Evolutionary conservation across 192 early-diverging fungal species (phyloP).

Genomic region (Phycomyces blakesleeanus): DNA sequence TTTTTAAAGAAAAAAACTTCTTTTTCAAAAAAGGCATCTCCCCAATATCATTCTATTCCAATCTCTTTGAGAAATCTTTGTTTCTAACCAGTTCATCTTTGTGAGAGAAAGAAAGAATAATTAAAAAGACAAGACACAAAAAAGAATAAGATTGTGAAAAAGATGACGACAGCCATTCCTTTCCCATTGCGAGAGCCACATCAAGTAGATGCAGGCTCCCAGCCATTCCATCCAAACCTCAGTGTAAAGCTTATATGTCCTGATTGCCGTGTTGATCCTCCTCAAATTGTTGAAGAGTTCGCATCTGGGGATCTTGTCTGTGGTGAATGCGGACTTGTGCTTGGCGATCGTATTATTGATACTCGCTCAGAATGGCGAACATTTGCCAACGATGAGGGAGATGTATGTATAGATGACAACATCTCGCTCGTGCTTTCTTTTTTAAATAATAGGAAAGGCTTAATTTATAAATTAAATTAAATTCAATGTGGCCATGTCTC

Average conservation of each 20-base stretch:
- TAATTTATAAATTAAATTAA: background rate
- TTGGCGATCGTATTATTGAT: conserved; percentile 87
- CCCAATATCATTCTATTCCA: no score
- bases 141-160: no score
- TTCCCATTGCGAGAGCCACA: conserved; percentile 19
- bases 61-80: no score
- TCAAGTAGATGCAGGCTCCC: background rate
- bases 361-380: conserved; percentile 97
- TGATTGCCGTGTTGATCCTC: conserved; percentile 73
- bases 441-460: background rate
- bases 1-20: no score
- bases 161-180: conserved; percentile 2
- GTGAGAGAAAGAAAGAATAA: no score
- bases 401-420: conserved; percentile 34
- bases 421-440: no score
- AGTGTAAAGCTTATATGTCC: conserved; percentile 62
- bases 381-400: conserved; percentile 85
- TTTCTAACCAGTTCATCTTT: no score
- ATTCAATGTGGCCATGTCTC: background rate
- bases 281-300: conserved; percentile 91
- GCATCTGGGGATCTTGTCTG: conserved; percentile 86
- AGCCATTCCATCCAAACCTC: conserved; percentile 41
- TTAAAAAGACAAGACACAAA: no score
- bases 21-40: no score
- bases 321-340: conserved; percentile 83